Percentiles rank a stretch among this genome's conserved stretches.
Evolutionary conservation across 169 alveolate genomes (phyloP).

Genomic region (Cryptosporidium xiaoi): DNA sequence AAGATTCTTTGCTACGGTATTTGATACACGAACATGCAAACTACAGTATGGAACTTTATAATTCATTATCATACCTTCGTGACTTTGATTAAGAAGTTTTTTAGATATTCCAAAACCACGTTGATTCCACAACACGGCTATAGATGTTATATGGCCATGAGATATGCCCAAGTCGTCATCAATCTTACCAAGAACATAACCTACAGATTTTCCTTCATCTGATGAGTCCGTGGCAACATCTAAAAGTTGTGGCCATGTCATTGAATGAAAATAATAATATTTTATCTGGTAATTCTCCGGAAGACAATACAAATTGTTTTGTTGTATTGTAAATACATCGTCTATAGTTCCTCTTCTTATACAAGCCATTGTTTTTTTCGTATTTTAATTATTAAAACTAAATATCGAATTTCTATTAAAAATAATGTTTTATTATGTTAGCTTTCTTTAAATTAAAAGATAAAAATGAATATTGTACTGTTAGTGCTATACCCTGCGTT

Average conservation of each 20-base stretch:
- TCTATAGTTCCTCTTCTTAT: conserved; percentile 85
- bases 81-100: conserved; percentile 77
- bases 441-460: too few relatives aligned
- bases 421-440: too few relatives aligned
- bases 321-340: conserved; percentile 84
- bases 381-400: neutral
- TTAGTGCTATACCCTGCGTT: too few relatives aligned
- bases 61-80: conserved; percentile 81
- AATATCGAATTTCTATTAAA: too few relatives aligned
- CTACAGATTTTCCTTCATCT: conserved; percentile 85
- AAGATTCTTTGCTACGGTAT: conserved; percentile 86
- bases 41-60: conserved; percentile 84
- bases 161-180: conserved; percentile 78
- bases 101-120: conserved; percentile 89
- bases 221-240: conserved; percentile 82
- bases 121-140: conserved; percentile 87
- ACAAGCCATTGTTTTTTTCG: conserved; percentile 80
- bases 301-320: conserved; percentile 85
- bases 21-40: conserved; percentile 87
- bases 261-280: conserved; percentile 93
- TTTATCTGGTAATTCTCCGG: conserved; percentile 95
- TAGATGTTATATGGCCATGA: conserved; percentile 90
- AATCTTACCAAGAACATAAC: conserved; percentile 86
- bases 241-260: conserved; percentile 94
- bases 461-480: too few relatives aligned